Conservation (phyloP, 208 protist genomes). For the Phytomonas sp. region DNA sequence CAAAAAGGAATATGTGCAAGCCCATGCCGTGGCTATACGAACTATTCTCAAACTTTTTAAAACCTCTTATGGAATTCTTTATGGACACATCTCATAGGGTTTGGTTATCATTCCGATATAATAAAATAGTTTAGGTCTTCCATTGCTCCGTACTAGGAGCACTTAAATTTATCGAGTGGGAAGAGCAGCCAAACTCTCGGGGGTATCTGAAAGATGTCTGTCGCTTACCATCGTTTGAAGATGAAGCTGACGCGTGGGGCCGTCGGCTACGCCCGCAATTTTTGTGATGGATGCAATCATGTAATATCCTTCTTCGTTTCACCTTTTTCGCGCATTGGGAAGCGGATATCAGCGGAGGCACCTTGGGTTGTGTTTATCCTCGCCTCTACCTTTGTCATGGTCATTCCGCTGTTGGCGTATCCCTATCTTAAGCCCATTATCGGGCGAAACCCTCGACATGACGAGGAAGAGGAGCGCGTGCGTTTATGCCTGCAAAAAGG, state of each 20-base stretch:
- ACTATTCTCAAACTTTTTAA: neutral
- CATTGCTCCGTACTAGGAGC: neutral
- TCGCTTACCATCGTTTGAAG: conserved; percentile 71
- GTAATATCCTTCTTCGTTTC: conserved; percentile 23
- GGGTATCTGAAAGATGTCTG: conserved; percentile 26
- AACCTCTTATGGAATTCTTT: conserved; percentile 9
- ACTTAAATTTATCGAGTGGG: neutral
- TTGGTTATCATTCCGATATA: neutral
- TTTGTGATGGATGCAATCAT: conserved; percentile 59
- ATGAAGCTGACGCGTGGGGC: conserved; percentile 51
- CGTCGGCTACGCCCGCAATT: conserved; percentile 46
- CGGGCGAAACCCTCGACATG: conserved; percentile 28
- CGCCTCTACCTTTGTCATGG: conserved; percentile 28
- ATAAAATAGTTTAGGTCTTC: neutral
- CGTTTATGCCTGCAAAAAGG: conserved; percentile 86
- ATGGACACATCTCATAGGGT: neutral
- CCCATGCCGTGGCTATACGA: neutral
- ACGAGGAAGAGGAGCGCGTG: conserved; percentile 78
- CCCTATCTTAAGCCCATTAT: conserved; percentile 60
- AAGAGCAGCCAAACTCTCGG: neutral
- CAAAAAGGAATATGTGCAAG: neutral
- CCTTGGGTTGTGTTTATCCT: conserved; percentile 66
- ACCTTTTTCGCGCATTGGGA: conserved; percentile 31
- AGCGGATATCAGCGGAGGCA: conserved; percentile 51
- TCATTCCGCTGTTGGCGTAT: conserved; percentile 51